Evolutionary conservation across 1,284 basidiomycete genomes (phyloP).

Genomic region (Ceratorhiza oryzae-sativae): DNA sequence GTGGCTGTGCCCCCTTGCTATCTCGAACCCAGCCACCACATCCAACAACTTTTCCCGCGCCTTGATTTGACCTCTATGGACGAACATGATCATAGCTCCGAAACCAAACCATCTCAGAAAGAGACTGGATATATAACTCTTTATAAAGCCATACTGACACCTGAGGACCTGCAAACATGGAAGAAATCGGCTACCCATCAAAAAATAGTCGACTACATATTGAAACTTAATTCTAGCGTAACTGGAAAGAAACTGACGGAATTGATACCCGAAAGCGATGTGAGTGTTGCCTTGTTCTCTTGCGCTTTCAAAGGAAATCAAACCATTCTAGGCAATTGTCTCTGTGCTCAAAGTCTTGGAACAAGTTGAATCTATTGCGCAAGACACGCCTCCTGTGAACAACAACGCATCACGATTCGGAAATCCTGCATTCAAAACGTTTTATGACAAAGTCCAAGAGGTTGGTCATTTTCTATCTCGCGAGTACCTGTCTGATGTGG

Average conservation of each 20-base stretch:
- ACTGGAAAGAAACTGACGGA: slow-evolving; percentile 81
- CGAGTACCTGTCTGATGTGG: slow-evolving; percentile 43
- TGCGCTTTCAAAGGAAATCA: not conserved
- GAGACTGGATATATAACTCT: slow-evolving; percentile 48
- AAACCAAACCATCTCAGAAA: not conserved
- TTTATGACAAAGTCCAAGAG: slow-evolving; percentile 83
- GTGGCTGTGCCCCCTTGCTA: not conserved
- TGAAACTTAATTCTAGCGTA: slow-evolving; percentile 77
- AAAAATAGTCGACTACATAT: slow-evolving; percentile 76
- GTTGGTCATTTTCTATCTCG: slow-evolving; percentile 53
- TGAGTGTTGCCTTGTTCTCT: slow-evolving; percentile 51
- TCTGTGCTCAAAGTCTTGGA: slow-evolving; percentile 71
- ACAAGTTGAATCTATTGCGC: slow-evolving; percentile 70
- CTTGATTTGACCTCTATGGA: slow-evolving; percentile 2
- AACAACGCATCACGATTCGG: slow-evolving; percentile 94
- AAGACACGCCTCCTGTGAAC: slow-evolving; percentile 82
- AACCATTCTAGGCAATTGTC: slow-evolving; percentile 62
- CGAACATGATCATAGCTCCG: not conserved
- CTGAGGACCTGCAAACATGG: slow-evolving; percentile 83
- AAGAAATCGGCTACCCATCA: slow-evolving; percentile 75
- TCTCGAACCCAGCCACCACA: not conserved
- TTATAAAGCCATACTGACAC: slow-evolving; percentile 80
- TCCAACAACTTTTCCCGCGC: not conserved
- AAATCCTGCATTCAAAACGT: slow-evolving; percentile 93
- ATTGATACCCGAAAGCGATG: slow-evolving; percentile 62